phyloP scores from a whole-genome alignment of 176 grass and related monocot genomes.

The Hordeum vulgare region MorexV3_pseudomolecules_assembly NC_058520.1:573221538-573222037 shows the following conservation, averaged over 20 bases:
- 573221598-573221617: background rate
- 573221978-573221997: background rate
- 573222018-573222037: background rate
- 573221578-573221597: background rate
- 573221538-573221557: conserved; percentile 42
- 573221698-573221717: background rate
- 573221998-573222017: background rate
- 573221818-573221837: background rate
- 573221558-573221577: conserved; percentile 43
- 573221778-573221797: background rate
- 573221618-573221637: conserved; percentile 31
- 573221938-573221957: background rate
- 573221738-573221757: background rate
- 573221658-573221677: conserved; percentile 7
- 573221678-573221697: background rate
- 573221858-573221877: background rate
- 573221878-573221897: background rate
- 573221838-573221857: conserved; percentile 39
- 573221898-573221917: background rate
- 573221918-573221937: background rate
- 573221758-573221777: background rate
- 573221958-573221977: conserved; percentile 13
- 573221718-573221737: background rate
- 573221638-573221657: conserved; percentile 49
- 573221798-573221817: conserved; percentile 15